These are phyloP conservation scores for Amaranthus hypochondriacus DNA, from an alignment of 148 eudicot genomes.

Conservation along the genomic window DNA sequence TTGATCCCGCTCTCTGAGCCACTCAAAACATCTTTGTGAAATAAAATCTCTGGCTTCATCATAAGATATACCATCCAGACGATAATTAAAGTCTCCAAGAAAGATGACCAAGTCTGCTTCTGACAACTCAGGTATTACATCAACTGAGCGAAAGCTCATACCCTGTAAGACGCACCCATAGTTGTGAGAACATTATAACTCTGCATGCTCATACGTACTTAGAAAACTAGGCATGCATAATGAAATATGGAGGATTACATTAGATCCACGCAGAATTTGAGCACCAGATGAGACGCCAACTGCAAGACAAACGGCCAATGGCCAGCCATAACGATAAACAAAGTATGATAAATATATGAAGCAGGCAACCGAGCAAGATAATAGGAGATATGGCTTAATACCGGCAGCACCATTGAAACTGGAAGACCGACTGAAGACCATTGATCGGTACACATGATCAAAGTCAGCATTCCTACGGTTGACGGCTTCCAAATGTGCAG, in stretches of 20 bases:
- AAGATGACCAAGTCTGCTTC: slow-evolving; percentile 96
- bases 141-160: slow-evolving; percentile 41
- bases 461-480: slow-evolving; percentile 93
- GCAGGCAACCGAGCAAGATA: slow-evolving; percentile 55
- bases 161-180: slow-evolving; percentile 32
- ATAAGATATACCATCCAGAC: slow-evolving; percentile 91
- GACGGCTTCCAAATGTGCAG: slow-evolving; percentile 93
- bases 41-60: slow-evolving; percentile 97
- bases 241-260: slow-evolving; percentile 38
- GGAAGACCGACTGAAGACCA: slow-evolving; percentile 72
- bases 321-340: slow-evolving; percentile 54
- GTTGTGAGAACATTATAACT: slow-evolving; percentile 4
- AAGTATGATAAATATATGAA: slow-evolving; percentile 41
- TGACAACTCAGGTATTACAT: slow-evolving; percentile 73
- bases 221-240: background rate
- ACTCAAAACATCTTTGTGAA: slow-evolving; percentile 93
- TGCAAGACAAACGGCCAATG: slow-evolving; percentile 61
- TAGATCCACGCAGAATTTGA: slow-evolving; percentile 56
- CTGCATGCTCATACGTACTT: background rate
- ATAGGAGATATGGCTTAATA: slow-evolving; percentile 54
- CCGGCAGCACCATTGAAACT: slow-evolving; percentile 58
- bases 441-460: slow-evolving; percentile 82
- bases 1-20: slow-evolving; percentile 94
- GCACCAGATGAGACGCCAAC: slow-evolving; percentile 67
- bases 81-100: slow-evolving; percentile 92